phyloP scores from a whole-genome alignment of 2,329 filamentous ascomycete genomes.

The Nothophaeocryptopus gaeumannii region DNA sequence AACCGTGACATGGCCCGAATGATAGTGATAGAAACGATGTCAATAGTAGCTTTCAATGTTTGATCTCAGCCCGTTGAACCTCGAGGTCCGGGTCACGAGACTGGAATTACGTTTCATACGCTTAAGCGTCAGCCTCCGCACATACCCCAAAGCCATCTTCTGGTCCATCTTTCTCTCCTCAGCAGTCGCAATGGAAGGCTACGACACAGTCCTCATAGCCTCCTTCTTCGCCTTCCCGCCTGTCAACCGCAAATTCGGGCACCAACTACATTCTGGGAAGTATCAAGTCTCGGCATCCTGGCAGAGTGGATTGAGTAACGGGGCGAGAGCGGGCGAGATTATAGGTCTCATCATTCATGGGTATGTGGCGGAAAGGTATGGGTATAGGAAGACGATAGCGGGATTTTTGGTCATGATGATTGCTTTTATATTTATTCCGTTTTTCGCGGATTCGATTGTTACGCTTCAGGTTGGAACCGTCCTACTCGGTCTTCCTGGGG shows the following conservation, averaged over 20 bases:
- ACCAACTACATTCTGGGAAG: constrained; percentile 35
- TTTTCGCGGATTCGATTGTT: constrained; percentile 39
- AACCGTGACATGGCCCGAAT: too few species aligned
- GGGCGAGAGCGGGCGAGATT: constrained; percentile 60
- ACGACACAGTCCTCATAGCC: constrained; percentile 38
- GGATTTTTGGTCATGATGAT: constrained; percentile 53
- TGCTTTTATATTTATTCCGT: constrained; percentile 53
- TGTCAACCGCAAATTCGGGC: constrained; percentile 42
- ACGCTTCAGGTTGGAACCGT: constrained; percentile 30
- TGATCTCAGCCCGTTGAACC: too few species aligned
- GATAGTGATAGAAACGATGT: too few species aligned
- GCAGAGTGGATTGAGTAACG: constrained; percentile 58
- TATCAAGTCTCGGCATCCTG: constrained; percentile 55
- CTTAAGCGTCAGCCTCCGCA: constrained; percentile 29
- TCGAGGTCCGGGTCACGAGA: too few species aligned
- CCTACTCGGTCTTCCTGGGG: constrained; percentile 39
- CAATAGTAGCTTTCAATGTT: too few species aligned
- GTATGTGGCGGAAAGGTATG: constrained; percentile 56
- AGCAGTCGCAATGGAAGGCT: constrained; percentile 43
- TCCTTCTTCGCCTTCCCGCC: constrained; percentile 35
- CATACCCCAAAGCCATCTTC: constrained; percentile 37
- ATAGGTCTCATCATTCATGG: constrained; percentile 66
- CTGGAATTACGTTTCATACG: too few species aligned
- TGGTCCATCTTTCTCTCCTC: constrained; percentile 40
- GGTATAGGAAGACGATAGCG: constrained; percentile 55